Conservation (phyloP, 371 early-diverging fungal genomes). For the Apophysomyces elegans region DNA sequence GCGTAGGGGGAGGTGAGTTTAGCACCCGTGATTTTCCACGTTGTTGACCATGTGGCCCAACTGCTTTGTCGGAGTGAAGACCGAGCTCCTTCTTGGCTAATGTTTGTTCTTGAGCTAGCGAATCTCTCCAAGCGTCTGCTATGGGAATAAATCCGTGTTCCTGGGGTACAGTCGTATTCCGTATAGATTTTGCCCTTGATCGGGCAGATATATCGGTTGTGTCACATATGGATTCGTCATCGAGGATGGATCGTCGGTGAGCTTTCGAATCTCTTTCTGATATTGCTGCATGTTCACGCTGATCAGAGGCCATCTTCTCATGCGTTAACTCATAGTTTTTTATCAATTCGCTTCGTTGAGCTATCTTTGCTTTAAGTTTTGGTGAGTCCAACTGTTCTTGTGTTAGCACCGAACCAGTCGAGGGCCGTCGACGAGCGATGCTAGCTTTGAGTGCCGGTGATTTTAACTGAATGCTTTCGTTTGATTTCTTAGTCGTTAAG, state of each 20-base stretch:
- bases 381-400: conserved; percentile 6
- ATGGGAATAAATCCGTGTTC: conserved; percentile 27
- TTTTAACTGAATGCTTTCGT: conserved; percentile 13
- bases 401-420: neutral
- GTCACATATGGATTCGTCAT: neutral
- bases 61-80: conserved; percentile 23
- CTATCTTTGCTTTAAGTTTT: neutral
- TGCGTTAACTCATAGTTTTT: neutral
- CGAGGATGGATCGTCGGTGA: conserved; percentile 5
- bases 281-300: neutral
- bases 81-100: conserved; percentile 36
- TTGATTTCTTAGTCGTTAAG: conserved; percentile 27
- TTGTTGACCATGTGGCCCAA: conserved; percentile 11
- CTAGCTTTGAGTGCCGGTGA: neutral
- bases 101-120: conserved; percentile 36
- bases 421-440: conserved; percentile 7
- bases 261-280: neutral
- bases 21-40: conserved; percentile 12
- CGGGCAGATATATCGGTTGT: neutral
- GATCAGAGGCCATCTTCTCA: neutral
- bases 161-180: neutral
- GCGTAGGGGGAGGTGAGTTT: neutral
- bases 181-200: conserved; percentile 1
- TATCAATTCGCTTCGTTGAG: neutral
- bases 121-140: conserved; percentile 41